These are phyloP conservation scores for Russula lepida DNA, from an alignment of 768 basidiomycete genomes.

Conservation along the genomic window DNA sequence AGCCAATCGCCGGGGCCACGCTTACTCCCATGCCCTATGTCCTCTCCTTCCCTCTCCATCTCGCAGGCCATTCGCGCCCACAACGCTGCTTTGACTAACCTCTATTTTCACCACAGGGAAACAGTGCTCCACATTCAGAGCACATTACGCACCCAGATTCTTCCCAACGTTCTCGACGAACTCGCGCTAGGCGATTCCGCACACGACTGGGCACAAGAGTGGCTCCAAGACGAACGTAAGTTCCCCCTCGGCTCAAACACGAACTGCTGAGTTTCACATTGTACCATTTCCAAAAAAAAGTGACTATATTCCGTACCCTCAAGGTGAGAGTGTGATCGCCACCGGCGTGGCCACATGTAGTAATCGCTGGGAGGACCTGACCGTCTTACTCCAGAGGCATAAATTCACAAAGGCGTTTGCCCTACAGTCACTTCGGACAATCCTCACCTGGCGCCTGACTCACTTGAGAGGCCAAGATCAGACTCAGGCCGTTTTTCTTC, in stretches of 20 bases:
- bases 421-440: slow-evolving; percentile 48
- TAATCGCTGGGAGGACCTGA: slow-evolving; percentile 11
- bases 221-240: slow-evolving; percentile 61
- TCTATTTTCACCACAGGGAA: slow-evolving; percentile 43
- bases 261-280: not conserved
- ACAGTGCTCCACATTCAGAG: slow-evolving; percentile 41
- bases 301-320: slow-evolving; percentile 35
- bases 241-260: slow-evolving; percentile 6
- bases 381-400: slow-evolving; percentile 42
- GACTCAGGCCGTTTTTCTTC: slow-evolving; percentile 4
- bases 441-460: slow-evolving; percentile 47
- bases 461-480: slow-evolving; percentile 14
- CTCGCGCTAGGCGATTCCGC: slow-evolving; percentile 41
- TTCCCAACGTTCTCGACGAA: slow-evolving; percentile 54
- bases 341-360: not conserved
- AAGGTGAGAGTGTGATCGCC: slow-evolving; percentile 33
- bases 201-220: slow-evolving; percentile 46
- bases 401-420: slow-evolving; percentile 56
- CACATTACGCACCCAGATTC: slow-evolving; percentile 45
- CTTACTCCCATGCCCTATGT: not conserved
- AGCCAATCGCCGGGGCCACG: not conserved
- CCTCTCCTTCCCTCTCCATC: not conserved
- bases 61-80: slow-evolving; percentile 23
- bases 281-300: not conserved
- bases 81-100: slow-evolving; percentile 37